Base-by-base conservation (phyloP, 2,329 filamentous ascomycete genomes). In the Neopestalotiopsis clavispora region DNA sequence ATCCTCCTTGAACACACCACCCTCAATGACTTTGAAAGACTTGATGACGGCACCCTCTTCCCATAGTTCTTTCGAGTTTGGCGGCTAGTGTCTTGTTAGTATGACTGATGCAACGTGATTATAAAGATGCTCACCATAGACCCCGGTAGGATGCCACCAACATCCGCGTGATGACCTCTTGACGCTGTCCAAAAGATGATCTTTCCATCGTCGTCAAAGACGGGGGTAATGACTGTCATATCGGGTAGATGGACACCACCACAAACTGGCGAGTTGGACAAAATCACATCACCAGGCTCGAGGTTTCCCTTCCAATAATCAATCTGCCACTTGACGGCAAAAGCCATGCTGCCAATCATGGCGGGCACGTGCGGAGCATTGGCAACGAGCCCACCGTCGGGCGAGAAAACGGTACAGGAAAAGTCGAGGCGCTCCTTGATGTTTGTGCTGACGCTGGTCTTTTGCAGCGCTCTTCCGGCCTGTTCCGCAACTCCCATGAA, bases 401-500 rank as follows among this genome's bases (percentile, higher is more conserved):
- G 83, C 52, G 93, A 92, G 75, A 95, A 95, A 0, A 95, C 82
- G 2, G 92, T 92, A 72, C 92, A 95, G 1, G 91, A 94, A 75
- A 94, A 95, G 75, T 95, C 92, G 1, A 95, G 84, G 4, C 92
- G 87, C 76, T 95, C 93, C 74, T 95, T 92, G 78, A 94, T 91
- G 72, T 94, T 94, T 0, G 91, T 93, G 69, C 88, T 91, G 12
- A 94, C 90, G 72, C 89, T 90, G 0, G 91, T 94, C 80, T 94
- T 94, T 75, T 94, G 91, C 20, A 95, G 79, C 4, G 91, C 91
- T 65, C 91, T 85, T 0, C 92, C 92, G 91, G 94, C 94, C 75
- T 94, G 92, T 78, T 95, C 92, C 0, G 92, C 92, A 70, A 94
- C 93, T 3, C 91, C 89, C 92, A 95, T 94, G 80, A 95, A 95